A percentile compares a stretch with the other conserved stretches of the same genome.
Conservation (phyloP, 805 yeast species). For the Yarrowia sp. region DNA sequence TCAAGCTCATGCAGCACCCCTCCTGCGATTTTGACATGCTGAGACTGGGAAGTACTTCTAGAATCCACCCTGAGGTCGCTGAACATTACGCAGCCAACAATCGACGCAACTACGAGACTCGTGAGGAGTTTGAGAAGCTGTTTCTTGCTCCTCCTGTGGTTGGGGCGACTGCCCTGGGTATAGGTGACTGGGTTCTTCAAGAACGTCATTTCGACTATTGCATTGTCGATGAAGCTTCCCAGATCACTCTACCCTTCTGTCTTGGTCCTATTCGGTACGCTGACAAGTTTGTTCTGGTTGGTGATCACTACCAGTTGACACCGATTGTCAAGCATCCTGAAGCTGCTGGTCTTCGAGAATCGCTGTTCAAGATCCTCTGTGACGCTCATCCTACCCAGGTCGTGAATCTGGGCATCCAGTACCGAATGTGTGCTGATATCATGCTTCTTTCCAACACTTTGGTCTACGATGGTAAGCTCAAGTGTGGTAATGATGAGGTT, state of each 20-base stretch:
- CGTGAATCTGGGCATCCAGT: slow-evolving; percentile 80
- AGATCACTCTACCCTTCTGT: slow-evolving; percentile 88
- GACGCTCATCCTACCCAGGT: slow-evolving; percentile 76
- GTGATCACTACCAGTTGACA: slow-evolving; percentile 93
- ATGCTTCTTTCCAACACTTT: slow-evolving; percentile 82
- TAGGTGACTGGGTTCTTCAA: slow-evolving; percentile 67
- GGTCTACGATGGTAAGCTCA: slow-evolving; percentile 75
- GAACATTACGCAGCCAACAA: slow-evolving; percentile 54
- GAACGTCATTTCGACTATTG: slow-evolving; percentile 81
- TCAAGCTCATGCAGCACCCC: slow-evolving; percentile 64
- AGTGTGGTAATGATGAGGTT: slow-evolving; percentile 74
- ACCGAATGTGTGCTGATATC: slow-evolving; percentile 90
- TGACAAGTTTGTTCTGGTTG: slow-evolving; percentile 86
- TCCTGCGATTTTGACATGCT: slow-evolving; percentile 56
- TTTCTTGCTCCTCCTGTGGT: slow-evolving; percentile 72
- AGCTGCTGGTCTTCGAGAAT: slow-evolving; percentile 77
- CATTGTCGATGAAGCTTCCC: slow-evolving; percentile 96
- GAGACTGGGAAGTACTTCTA: slow-evolving; percentile 68
- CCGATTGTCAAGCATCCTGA: slow-evolving; percentile 78
- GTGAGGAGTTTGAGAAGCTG: slow-evolving; percentile 56
- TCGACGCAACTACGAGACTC: slow-evolving; percentile 51
- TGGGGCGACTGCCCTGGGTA: slow-evolving; percentile 87
- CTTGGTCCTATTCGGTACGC: slow-evolving; percentile 84
- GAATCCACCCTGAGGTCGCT: slow-evolving; percentile 67
- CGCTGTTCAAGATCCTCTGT: slow-evolving; percentile 77